These are phyloP conservation scores for Pichia sp. DNA, from an alignment of 1,139 yeast genomes.

Conservation along the genomic window DNA sequence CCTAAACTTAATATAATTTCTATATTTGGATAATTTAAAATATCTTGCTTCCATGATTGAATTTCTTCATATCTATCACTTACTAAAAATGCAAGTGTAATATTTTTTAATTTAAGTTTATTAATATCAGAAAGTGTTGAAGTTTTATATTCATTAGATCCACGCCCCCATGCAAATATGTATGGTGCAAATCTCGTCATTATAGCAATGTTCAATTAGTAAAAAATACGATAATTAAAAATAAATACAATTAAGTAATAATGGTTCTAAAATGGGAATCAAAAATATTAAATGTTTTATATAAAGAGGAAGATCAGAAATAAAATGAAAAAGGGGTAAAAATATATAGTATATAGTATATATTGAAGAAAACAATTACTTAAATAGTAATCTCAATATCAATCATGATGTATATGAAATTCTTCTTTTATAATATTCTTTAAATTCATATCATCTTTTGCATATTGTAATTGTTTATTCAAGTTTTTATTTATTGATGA, in stretches of 20 bases:
- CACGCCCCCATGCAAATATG: slow-evolving; percentile 13
- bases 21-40: slow-evolving; percentile 10
- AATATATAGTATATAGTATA: not conserved
- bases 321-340: not conserved
- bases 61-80: slow-evolving; percentile 23
- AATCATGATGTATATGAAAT: not conserved
- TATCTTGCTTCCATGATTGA: slow-evolving; percentile 16
- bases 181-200: slow-evolving; percentile 9
- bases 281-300: too few species aligned
- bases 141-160: not conserved
- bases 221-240: too few species aligned
- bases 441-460: not conserved
- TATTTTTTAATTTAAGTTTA: slow-evolving; percentile 11
- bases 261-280: too few species aligned
- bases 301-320: too few species aligned
- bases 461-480: not conserved
- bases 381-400: not conserved
- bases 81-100: slow-evolving; percentile 25
- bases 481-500: not conserved
- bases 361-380: not conserved
- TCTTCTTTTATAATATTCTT: not conserved
- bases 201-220: not conserved
- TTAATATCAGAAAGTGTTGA: slow-evolving; percentile 14
- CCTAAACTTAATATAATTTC: slow-evolving; percentile 25
- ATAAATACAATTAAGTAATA: too few species aligned